Percentiles rank a stretch among this genome's conserved stretches.
phyloP scores from a whole-genome alignment of 176 grass and related monocot genomes.

The Triticum timopheevii region DNA sequence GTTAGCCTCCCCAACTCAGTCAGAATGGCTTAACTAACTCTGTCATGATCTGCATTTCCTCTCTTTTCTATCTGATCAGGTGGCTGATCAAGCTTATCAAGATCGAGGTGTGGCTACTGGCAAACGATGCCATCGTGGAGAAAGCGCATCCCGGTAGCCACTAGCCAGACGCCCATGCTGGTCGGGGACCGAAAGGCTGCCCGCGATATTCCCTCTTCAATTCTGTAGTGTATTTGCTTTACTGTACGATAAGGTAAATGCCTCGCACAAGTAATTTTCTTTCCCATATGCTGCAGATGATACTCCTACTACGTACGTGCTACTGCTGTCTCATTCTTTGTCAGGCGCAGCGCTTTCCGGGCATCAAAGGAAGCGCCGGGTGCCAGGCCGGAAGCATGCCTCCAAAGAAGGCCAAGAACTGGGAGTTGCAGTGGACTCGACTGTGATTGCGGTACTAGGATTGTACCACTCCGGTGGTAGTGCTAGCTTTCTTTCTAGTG shows the following conservation, averaged over 20 bases:
- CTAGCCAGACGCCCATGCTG: conserved; percentile 67
- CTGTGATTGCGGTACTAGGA: conserved; percentile 12
- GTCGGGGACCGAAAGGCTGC: conserved; percentile 74
- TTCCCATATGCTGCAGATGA: neutral
- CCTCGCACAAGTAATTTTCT: neutral
- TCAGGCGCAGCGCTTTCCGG: conserved; percentile 73
- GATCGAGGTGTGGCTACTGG: conserved; percentile 9
- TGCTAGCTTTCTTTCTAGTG: conserved; percentile 7
- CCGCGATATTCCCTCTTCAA: conserved; percentile 11
- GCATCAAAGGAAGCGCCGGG: conserved; percentile 64
- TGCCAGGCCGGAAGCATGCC: conserved; percentile 52
- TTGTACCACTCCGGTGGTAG: conserved; percentile 1
- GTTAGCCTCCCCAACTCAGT: neutral
- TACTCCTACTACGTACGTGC: neutral
- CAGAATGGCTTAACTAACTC: neutral
- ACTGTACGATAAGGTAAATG: neutral
- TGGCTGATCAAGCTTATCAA: conserved; percentile 28
- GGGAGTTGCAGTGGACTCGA: conserved; percentile 35
- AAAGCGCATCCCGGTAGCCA: conserved; percentile 62
- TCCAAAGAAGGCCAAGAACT: conserved; percentile 69
- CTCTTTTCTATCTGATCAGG: conserved; percentile 1
- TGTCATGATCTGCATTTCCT: neutral
- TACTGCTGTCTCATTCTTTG: conserved; percentile 7
- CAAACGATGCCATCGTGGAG: conserved; percentile 55
- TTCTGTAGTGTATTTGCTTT: conserved; percentile 24